These are phyloP conservation scores for Silene conica DNA, from an alignment of 148 eudicot species.

Conservation along the genomic window DNA sequence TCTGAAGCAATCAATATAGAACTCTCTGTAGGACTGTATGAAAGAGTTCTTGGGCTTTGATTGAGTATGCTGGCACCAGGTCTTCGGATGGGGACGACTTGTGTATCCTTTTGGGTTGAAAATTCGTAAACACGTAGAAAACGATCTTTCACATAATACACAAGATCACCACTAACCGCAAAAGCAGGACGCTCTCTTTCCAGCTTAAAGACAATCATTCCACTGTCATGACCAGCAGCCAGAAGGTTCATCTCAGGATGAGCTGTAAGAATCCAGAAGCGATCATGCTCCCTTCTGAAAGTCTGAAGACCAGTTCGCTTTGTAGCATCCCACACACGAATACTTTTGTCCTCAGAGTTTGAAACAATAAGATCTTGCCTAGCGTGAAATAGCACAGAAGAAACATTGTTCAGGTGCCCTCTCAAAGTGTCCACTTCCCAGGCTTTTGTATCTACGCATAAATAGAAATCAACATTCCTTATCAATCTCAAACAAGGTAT, in stretches of 20 bases:
- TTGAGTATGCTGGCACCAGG: slow-evolving; percentile 82
- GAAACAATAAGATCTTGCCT: slow-evolving; percentile 92
- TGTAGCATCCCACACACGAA: slow-evolving; percentile 96
- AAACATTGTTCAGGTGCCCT: slow-evolving; percentile 96
- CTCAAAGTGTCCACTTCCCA: slow-evolving; percentile 88
- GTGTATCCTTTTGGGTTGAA: slow-evolving; percentile 71
- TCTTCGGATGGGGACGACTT: slow-evolving; percentile 79
- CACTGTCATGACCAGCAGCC: slow-evolving; percentile 98
- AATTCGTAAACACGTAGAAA: slow-evolving; percentile 75
- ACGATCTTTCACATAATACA: slow-evolving; percentile 87
- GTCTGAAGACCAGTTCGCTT: slow-evolving; percentile 96
- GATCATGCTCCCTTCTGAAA: slow-evolving; percentile 92
- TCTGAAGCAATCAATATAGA: slow-evolving; percentile 85
- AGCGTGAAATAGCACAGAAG: slow-evolving; percentile 84
- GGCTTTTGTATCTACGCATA: slow-evolving; percentile 78
- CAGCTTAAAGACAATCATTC: slow-evolving; percentile 93
- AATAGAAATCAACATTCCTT: slow-evolving; percentile 1
- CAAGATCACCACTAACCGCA: slow-evolving; percentile 68
- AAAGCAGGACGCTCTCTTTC: slow-evolving; percentile 98
- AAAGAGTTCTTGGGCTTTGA: slow-evolving; percentile 82
- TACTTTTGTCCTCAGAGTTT: slow-evolving; percentile 96
- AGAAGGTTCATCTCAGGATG: slow-evolving; percentile 98
- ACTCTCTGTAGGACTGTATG: slow-evolving; percentile 89
- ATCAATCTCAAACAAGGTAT: neutral
- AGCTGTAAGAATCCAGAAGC: slow-evolving; percentile 87